phyloP scores from a whole-genome alignment of 2,329 filamentous ascomycete species.

The Penicillium sp. region DNA sequence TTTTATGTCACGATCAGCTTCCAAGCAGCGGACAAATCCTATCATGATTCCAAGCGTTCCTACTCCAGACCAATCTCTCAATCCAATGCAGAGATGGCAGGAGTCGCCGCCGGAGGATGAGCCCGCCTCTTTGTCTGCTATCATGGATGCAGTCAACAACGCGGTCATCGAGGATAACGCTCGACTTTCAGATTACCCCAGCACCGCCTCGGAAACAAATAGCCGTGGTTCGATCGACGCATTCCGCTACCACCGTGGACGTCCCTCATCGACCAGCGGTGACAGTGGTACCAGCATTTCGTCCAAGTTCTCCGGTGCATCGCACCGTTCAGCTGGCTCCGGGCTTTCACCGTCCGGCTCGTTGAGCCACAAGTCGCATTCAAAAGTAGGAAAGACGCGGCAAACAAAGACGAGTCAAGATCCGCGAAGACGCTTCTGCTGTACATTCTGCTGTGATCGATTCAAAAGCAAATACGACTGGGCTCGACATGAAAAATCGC shows the following conservation, averaged over 20 bases:
- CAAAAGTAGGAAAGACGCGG: conserved; percentile 1
- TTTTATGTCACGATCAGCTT: background rate
- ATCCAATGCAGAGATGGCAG: conserved; percentile 22
- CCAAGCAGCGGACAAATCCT: background rate
- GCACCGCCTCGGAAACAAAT: background rate
- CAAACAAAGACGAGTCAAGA: conserved; percentile 1
- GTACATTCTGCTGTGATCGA: conserved; percentile 31
- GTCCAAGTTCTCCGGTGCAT: conserved; percentile 3
- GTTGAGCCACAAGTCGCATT: background rate
- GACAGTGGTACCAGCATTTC: conserved; percentile 8
- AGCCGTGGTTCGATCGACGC: background rate
- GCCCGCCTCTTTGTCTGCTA: conserved; percentile 15
- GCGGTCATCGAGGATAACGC: conserved; percentile 4
- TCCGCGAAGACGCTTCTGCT: conserved; percentile 18
- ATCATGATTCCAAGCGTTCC: conserved; percentile 4
- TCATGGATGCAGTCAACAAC: conserved; percentile 15
- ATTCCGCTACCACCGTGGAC: conserved; percentile 14
- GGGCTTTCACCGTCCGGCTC: background rate
- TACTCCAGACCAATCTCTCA: background rate
- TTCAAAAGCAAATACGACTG: conserved; percentile 33
- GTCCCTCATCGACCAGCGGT: conserved; percentile 8
- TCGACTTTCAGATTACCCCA: background rate
- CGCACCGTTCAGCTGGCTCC: conserved; percentile 1
- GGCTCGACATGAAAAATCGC: conserved; percentile 29
- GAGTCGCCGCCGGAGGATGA: conserved; percentile 21